Evolutionary conservation across 164 flowering plant species (phyloP).

Genomic region (Paratinospora sagittata): DNA sequence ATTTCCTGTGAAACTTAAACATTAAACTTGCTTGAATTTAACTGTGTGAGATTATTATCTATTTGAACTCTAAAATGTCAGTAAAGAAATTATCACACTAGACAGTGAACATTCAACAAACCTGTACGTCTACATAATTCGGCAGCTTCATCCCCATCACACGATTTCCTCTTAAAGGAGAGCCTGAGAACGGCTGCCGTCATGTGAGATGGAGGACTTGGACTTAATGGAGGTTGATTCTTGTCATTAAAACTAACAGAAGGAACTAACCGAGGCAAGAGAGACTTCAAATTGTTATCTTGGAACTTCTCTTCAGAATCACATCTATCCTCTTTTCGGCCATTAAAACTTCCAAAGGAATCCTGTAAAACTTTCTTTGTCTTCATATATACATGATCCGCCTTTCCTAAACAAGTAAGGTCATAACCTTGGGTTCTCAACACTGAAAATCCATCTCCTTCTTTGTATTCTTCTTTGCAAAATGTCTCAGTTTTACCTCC

Average conservation of each 20-base stretch:
- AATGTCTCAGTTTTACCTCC: constrained; percentile 39
- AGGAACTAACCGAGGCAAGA: constrained; percentile 41
- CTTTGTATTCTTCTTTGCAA: constrained; percentile 32
- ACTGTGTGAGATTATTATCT: background rate
- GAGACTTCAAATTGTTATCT: constrained; percentile 33
- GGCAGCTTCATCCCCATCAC: constrained; percentile 54
- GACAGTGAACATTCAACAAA: background rate
- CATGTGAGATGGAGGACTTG: constrained; percentile 32
- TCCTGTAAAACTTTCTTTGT: constrained; percentile 43
- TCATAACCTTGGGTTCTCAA: constrained; percentile 36
- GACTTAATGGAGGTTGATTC: constrained; percentile 27
- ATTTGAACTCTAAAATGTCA: background rate
- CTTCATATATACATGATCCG: constrained; percentile 39
- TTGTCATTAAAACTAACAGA: constrained; percentile 73
- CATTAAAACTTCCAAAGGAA: constrained; percentile 51
- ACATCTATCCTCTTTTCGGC: constrained; percentile 40
- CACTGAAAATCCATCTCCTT: constrained; percentile 27
- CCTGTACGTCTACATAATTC: constrained; percentile 45
- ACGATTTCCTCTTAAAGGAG: constrained; percentile 73
- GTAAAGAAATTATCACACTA: no score
- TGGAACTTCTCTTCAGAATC: constrained; percentile 42
- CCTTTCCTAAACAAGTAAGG: constrained; percentile 38
- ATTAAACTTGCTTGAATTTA: background rate
- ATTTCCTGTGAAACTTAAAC: background rate
- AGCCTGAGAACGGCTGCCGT: constrained; percentile 66